phyloP scores from a whole-genome alignment of 257 asterid genomes.

The Solanum neorickii region DNA sequence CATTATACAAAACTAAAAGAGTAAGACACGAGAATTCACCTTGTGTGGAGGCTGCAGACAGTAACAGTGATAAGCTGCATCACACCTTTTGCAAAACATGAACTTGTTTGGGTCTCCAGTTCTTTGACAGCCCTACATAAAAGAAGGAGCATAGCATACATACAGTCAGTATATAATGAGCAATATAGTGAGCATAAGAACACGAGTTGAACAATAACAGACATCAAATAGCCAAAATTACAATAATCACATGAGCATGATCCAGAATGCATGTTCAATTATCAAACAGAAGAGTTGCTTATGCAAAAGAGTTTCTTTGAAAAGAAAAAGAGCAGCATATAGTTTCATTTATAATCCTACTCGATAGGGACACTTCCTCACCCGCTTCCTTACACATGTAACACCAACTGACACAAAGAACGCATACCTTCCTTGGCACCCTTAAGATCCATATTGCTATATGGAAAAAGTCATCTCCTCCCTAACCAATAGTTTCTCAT shows the following conservation, averaged over 20 bases:
- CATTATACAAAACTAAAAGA: neutral
- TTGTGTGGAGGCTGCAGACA: slow-evolving; percentile 98
- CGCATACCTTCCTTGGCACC: neutral
- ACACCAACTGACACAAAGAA: neutral
- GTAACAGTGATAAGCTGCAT: slow-evolving; percentile 87
- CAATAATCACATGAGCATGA: neutral
- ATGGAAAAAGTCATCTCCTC: neutral
- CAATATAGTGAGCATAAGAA: neutral
- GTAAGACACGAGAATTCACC: slow-evolving; percentile 27
- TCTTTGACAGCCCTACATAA: slow-evolving; percentile 62
- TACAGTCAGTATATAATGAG: neutral
- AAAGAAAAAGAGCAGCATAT: neutral
- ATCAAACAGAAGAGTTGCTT: neutral
- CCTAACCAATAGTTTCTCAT: neutral
- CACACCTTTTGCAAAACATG: slow-evolving; percentile 97
- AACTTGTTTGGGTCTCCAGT: slow-evolving; percentile 90
- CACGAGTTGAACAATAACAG: neutral
- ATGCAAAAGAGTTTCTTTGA: neutral
- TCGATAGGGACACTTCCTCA: neutral
- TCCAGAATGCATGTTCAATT: neutral
- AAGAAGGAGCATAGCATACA: neutral
- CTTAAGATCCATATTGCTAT: neutral
- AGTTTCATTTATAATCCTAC: neutral
- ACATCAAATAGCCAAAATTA: neutral
- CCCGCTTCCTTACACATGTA: neutral